phyloP scores from a whole-genome alignment of 2,329 filamentous ascomycete genomes.

The Verticillium klebahnii region DNA sequence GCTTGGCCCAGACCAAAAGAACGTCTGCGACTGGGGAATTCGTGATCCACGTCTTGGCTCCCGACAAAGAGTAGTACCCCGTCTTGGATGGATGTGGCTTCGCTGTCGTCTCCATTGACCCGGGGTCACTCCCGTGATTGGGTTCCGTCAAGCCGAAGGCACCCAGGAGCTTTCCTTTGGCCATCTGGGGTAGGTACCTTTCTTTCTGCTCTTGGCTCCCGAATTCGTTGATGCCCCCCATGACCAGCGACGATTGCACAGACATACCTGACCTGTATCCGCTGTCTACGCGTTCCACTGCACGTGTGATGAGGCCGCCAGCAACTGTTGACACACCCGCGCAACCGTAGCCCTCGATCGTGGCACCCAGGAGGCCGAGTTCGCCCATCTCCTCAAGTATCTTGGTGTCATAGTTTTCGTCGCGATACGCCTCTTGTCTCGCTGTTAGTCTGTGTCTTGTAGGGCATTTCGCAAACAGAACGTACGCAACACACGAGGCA shows the following conservation, averaged over 20 bases:
- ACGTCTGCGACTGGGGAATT: conserved; percentile 88
- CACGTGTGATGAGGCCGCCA: conserved; percentile 83
- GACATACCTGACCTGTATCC: conserved; percentile 92
- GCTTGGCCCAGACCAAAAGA: conserved; percentile 86
- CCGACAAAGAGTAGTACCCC: conserved; percentile 74
- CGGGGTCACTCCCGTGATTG: conserved; percentile 88
- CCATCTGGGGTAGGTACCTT: conserved; percentile 73
- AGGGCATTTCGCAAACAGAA: conserved; percentile 8
- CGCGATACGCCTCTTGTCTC: conserved; percentile 68
- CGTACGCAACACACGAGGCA: conserved; percentile 81
- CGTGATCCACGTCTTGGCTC: conserved; percentile 92
- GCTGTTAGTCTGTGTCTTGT: not conserved
- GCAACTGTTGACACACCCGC: conserved; percentile 85
- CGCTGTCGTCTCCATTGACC: conserved; percentile 85
- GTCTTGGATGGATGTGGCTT: conserved; percentile 79
- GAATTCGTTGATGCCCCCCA: conserved; percentile 88
- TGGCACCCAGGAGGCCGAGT: conserved; percentile 80
- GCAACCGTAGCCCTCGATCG: conserved; percentile 82
- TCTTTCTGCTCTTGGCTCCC: conserved; percentile 86
- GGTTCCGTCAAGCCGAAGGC: conserved; percentile 90
- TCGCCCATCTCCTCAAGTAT: conserved; percentile 92
- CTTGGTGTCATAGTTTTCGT: conserved; percentile 79
- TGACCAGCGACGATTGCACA: conserved; percentile 86
- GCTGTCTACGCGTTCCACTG: conserved; percentile 86
- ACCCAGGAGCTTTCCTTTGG: conserved; percentile 75